Evolutionary conservation across 2,329 filamentous ascomycete species (phyloP), one percentile per base, ranked within the genome.

Genomic region (Dactylellina haptotyla): DNA sequence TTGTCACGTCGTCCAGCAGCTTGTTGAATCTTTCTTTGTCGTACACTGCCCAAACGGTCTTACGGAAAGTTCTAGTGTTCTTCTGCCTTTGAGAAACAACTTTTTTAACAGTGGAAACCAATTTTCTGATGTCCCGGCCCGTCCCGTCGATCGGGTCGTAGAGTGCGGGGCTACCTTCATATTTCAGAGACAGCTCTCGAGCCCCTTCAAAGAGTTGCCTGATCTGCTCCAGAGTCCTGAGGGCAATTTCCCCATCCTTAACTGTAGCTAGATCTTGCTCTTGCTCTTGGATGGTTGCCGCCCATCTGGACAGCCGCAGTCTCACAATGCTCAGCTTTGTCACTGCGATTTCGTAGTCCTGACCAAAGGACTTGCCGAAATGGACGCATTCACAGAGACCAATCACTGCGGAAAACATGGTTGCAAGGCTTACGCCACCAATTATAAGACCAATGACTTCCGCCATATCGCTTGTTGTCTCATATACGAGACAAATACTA

Each of bases 361-460:
- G 43, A 20, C 57, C 57, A 28, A 62, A 62, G 18, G 57, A 25
- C n/a, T 62, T 62, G 26, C 57, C 32, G 41, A 62, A 62, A 18
- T 41, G 57, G 12, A 62, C 57, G 30, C 57, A 62, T 23, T 62
- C 57, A 43, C 57, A 62, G 14, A 62, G 57, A 26, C 43, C n/a
- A 26, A 62, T 50, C 57, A 28, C 57, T n/a, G 57, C 12, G 26
- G 57, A 62, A 50, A 62, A 62, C 25, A 62, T 26, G 16, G 57
- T 62, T 1, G 45, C n/a, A 2, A 62, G 20, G 30, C 57, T 62
- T n/a, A 62, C 45, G 12, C 57, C 57, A 51, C 57, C 57, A 50
- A 62, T 62, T 16, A 62, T 20, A 20, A 62, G 57, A 2, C 57
- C 57, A 4, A 62, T 16, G 6, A 50, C 18, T 62, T 62, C 57